Evolutionary conservation across 1,139 yeast species (phyloP), one percentile per base, ranked within the genome.

Genomic region (Blastobotrys elegans): DNA sequence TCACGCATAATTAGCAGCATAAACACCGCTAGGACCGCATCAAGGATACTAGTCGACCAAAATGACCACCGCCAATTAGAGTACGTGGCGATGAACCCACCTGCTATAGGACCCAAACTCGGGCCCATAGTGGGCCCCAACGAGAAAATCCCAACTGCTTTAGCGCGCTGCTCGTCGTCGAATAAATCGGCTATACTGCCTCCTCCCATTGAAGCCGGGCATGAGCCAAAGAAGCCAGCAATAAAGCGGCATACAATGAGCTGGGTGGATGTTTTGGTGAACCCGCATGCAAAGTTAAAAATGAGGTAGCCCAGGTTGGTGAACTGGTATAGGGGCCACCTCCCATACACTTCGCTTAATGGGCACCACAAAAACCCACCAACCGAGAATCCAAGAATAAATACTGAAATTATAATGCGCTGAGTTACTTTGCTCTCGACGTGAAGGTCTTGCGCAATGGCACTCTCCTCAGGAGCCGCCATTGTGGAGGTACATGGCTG

Each of bases 341-440:
- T 65, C 10, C 86, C 86, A 54, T 72, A 77, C 50, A 76, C 69
- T 57, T 80, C 86, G 7, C 81, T 74, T 17, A 80, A 54, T 2
- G 86, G 86, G 0, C 83, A 82, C 48, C 77, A 73, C 8, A 80
- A 50, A 42, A 81, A 68, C 1, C 84, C 83, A n/a, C 80, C 79
- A 1, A 79, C 46, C 0, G 83, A 82, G 79, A 82, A 80, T 6
- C 83, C 81, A 31, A 80, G 61, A 21, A 80, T 68, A 74, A 76
- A 79, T 31, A 80, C 69, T 6, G 82, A 74, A 7, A 80, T 80
- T 49, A 75, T 69, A 43, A 80, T 64, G 0, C 80, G 65, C 38
- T 69, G 57, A 1, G 77, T 63, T 1, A 75, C 67, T 0, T 56
- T 52, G 31, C 67, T 63, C 4, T 69, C 60, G 47, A 74, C 72